phyloP scores from a whole-genome alignment of 352 stramenopile genomes.

The Pythium pectinolyticum region DNA sequence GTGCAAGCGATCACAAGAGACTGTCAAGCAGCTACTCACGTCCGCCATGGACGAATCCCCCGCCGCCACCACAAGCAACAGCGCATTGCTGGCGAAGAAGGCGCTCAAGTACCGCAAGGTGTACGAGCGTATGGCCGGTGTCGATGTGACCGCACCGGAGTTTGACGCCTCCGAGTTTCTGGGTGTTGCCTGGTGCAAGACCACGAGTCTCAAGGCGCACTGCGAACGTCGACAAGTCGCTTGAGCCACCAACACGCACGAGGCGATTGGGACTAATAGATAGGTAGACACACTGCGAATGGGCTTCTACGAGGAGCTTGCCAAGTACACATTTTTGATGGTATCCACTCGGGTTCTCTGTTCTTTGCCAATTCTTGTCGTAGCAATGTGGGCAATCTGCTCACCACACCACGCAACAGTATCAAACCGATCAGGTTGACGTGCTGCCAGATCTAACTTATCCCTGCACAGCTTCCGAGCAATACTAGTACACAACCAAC shows the following conservation, averaged over 20 bases:
- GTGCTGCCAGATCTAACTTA: no score
- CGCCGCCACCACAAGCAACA: slow-evolving; percentile 4
- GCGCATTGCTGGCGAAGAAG: slow-evolving; percentile 22
- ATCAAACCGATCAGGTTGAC: no score
- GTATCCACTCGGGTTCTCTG: neutral
- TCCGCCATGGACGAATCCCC: neutral
- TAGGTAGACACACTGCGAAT: neutral
- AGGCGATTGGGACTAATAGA: neutral
- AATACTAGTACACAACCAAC: no score
- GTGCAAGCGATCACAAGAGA: neutral
- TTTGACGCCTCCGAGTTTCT: slow-evolving; percentile 62
- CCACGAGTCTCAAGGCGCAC: slow-evolving; percentile 7
- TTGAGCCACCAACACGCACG: neutral
- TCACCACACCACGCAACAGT: no score
- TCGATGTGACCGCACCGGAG: slow-evolving; percentile 35
- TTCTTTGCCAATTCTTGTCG: neutral
- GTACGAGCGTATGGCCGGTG: slow-evolving; percentile 16
- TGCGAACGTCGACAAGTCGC: neutral
- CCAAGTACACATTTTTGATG: neutral
- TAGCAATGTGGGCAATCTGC: no score
- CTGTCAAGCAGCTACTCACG: neutral
- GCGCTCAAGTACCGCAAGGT: slow-evolving; percentile 34
- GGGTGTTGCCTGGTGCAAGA: slow-evolving; percentile 44
- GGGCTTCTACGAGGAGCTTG: neutral
- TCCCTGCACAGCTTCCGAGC: no score